Evolutionary conservation across 2,329 filamentous ascomycete genomes (phyloP), one percentile per base, ranked within the genome.

Genomic region (Apiospora saccharicola): DNA sequence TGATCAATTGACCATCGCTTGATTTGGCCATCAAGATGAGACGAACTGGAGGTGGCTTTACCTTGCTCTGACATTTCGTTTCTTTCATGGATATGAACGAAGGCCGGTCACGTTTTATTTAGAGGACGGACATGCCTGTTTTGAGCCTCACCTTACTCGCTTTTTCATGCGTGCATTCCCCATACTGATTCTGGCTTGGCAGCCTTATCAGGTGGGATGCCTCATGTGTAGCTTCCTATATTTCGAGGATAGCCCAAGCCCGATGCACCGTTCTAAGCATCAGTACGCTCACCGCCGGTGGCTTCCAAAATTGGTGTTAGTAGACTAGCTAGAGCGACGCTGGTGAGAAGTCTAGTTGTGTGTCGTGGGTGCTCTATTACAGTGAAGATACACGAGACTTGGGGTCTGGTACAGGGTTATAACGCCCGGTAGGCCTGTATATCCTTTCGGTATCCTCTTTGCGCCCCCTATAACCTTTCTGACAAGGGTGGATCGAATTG

Each of bases 401-500:
- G 37, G 34, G 34, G 57, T 22, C 34, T 41, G 3, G n/a, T n/a
- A 1, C 10, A 10, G 19, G 16, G 19, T 10, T 64, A 64, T 10
- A 41, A 12, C 19, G 57, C 19, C 57, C 57, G n/a, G 19, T 41
- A 24, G 19, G 37, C 57, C 57, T 64, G n/a, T n/a, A n/a, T 41
- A 10, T 64, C 34, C 34, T 24, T 41, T 34, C 1, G 4, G 57
- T 64, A 64, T 1, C 47, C 7, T 70, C 71, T 51, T 76, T 73
- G 78, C n/a, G n/a, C n/a, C n/a, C n/a, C n/a, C n/a, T n/a, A n/a
- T n/a, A n/a, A n/a, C n/a, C n/a, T n/a, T n/a, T n/a, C n/a, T n/a
- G n/a, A n/a, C n/a, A n/a, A 80, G 34, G 34, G 10, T 34, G 57
- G 57, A 24, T 72, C 71, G 19, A 81, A 61, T 5, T 76, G 72